phyloP scores from a whole-genome alignment of 768 basidiomycete species.

The Roridomyces roridus region DNA sequence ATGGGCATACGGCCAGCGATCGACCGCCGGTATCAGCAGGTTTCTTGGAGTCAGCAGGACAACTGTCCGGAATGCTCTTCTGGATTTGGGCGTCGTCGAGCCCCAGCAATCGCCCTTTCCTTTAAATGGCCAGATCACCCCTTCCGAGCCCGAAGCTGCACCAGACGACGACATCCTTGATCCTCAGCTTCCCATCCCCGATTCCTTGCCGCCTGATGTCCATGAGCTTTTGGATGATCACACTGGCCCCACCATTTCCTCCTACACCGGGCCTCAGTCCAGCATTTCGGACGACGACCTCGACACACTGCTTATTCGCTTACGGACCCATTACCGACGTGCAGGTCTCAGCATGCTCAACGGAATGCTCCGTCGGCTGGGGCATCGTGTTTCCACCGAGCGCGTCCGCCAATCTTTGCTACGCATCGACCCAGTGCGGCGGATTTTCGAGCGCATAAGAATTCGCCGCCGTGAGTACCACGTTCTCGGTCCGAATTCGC shows the following conservation, averaged over 20 bases:
- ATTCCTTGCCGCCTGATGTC: constrained; percentile 1
- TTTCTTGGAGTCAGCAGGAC: constrained; percentile 20
- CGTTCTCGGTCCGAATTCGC: constrained; percentile 37
- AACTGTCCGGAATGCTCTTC: constrained; percentile 26
- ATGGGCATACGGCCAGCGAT: constrained; percentile 28
- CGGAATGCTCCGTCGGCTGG: no score
- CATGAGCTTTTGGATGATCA: neutral
- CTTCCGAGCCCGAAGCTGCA: no score
- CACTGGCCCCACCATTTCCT: neutral
- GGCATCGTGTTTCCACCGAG: constrained; percentile 15
- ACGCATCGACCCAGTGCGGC: constrained; percentile 23
- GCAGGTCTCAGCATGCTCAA: constrained; percentile 26
- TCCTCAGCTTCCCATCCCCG: constrained; percentile 11
- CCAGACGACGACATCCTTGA: constrained; percentile 21
- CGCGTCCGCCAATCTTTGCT: constrained; percentile 18
- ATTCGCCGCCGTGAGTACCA: constrained; percentile 28
- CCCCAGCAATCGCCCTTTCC: constrained; percentile 27
- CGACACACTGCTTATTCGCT: constrained; percentile 14
- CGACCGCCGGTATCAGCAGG: constrained; percentile 15
- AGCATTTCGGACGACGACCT: constrained; percentile 6
- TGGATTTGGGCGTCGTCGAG: constrained; percentile 27
- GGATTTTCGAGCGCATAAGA: constrained; percentile 19
- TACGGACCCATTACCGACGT: constrained; percentile 16
- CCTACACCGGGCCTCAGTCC: constrained; percentile 2
- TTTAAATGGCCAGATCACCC: neutral